These are phyloP conservation scores for Graphium sp. DNA, from an alignment of 2,329 filamentous ascomycete genomes.

Conservation along the genomic window DNA sequence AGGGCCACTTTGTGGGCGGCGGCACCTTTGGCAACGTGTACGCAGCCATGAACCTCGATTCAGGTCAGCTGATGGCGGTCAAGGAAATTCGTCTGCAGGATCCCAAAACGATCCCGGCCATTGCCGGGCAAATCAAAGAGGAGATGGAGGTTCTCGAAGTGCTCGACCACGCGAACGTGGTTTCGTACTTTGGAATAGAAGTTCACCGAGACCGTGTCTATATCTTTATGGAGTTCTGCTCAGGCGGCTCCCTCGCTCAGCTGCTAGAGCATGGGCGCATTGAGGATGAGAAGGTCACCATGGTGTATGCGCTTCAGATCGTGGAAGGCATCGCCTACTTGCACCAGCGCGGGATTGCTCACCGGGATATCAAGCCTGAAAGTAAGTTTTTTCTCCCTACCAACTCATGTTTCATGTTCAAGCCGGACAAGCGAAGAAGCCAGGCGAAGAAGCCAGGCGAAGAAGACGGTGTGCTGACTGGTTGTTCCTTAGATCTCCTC, in stretches of 20 bases:
- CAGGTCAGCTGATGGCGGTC: slow-evolving; percentile 91
- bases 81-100: slow-evolving; percentile 97
- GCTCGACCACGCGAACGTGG: slow-evolving; percentile 91
- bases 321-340: slow-evolving; percentile 88
- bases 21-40: slow-evolving; percentile 97
- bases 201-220: slow-evolving; percentile 99
- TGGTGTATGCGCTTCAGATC: slow-evolving; percentile 89
- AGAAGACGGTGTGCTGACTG: no score
- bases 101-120: slow-evolving; percentile 85
- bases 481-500: slow-evolving; percentile 53
- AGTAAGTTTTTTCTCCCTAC: slow-evolving; percentile 58
- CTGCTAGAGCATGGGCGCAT: slow-evolving; percentile 91
- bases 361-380: slow-evolving; percentile 96
- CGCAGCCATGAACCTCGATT: slow-evolving; percentile 91
- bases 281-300: slow-evolving; percentile 93
- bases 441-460: no score
- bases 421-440: no score
- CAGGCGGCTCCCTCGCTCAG: slow-evolving; percentile 77
- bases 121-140: slow-evolving; percentile 85
- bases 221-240: slow-evolving; percentile 99
- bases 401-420: no score
- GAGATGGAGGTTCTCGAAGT: slow-evolving; percentile 96
- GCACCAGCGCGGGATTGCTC: slow-evolving; percentile 79
- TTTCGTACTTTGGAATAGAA: slow-evolving; percentile 95
- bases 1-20: slow-evolving; percentile 94